Evolutionary conservation across 139 green algal genomes (phyloP), one percentile per base, ranked within the genome.

Genomic region (Trebouxia sp.): DNA sequence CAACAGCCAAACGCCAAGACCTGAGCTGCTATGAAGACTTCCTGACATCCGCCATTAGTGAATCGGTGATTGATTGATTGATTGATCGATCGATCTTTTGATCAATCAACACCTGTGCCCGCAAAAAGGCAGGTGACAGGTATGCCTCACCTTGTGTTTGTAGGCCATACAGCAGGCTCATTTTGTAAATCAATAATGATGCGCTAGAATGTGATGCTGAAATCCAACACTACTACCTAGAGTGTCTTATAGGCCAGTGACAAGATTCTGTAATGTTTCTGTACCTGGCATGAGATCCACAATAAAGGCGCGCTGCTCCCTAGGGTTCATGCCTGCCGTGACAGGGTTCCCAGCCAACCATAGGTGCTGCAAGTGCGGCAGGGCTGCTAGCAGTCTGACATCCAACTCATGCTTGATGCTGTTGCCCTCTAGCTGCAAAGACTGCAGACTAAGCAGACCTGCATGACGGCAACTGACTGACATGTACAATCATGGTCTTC

Each of bases 221-320:
- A 26, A 26, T 14, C 20, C 20, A 53, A 1, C 3, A 5, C 20
- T 53, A 53, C 47, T 53, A 5, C 20, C 47, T 26, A 26, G 15
- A 5, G 15, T 26, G 3, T 53, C 47, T 53, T 53, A 17, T 53
- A 53, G 47, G 2, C 15, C 47, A 53, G 20, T 3, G 14, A 11
- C 3, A 17, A 26, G 1, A 26, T 53, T 26, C 30, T 24, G 10
- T 30, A 17, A 45, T 35, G 0, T 0, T 4, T 17, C 28, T 17
- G 2, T 24, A 45, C 62, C 62, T 72, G 62, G 62, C 62, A 72
- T 72, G 32, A 72, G 62, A 15, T 72, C 62, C 32, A 72, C 32
- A 5, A 72, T 17, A n/a, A 72, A 72, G 1, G 32, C 62, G 7
- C 62, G 62, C 62, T 72, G 62, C 62, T 72, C 32, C 32, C 62